A percentile compares a stretch with the other conserved stretches of the same genome.
phyloP scores from a whole-genome alignment of 2,329 filamentous ascomycete genomes.

The Paecilomyces variotii region DNA sequence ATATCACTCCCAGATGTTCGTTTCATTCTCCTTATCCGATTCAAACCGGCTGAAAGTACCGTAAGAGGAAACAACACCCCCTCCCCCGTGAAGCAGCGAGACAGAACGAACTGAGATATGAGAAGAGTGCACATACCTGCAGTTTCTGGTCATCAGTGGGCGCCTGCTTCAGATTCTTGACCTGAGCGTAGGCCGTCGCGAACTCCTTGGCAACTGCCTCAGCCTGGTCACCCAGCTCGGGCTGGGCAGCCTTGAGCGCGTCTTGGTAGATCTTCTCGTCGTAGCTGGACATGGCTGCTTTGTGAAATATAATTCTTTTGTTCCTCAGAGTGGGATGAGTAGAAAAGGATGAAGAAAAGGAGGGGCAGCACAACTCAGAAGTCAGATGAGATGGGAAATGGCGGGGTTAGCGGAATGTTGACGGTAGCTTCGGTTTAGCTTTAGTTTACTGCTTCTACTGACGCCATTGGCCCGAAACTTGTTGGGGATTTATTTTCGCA shows the following conservation, averaged over 20 bases:
- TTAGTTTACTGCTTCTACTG: not conserved
- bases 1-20: no score
- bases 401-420: not conserved
- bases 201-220: not conserved
- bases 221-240: not conserved
- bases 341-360: not conserved
- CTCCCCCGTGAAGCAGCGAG: no score
- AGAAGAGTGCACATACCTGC: not conserved
- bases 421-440: not conserved
- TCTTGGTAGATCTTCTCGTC: not conserved
- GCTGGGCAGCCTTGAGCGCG: not conserved
- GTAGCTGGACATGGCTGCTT: not conserved
- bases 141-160: not conserved
- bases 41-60: no score
- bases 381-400: not conserved
- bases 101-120: no score
- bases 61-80: no score
- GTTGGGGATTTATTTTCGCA: not conserved
- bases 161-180: not conserved
- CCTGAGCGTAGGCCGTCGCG: not conserved
- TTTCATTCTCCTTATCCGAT: no score
- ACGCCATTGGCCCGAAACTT: not conserved
- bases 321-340: not conserved
- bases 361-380: not conserved
- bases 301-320: not conserved